Base-by-base conservation (phyloP, 129 eudicot species). In the Centaurea solstitialis region DNA sequence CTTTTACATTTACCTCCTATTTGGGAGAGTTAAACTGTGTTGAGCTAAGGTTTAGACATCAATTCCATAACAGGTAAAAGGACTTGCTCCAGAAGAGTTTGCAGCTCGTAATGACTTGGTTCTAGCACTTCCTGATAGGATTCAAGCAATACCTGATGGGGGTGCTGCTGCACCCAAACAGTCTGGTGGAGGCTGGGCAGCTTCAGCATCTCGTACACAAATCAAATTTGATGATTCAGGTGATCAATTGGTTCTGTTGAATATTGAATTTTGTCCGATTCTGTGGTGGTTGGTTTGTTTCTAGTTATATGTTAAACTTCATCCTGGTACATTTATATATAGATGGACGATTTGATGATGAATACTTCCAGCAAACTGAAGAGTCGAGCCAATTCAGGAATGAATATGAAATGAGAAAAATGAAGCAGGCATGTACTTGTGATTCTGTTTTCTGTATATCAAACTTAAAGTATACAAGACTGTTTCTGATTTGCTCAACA, bases 101-200 rank as follows among this genome's bases (percentile, higher is more conserved):
- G 88, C 91, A 73, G 93, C 94, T 72, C 95, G 98, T 43, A 92
- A 90, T 74, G 97, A 92, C 76, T 81, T 94, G 85, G 98, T 86
- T 38, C 98, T 87, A 62, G 96, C 97, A 23, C 90, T 94, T 69
- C 98, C 96, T 37, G 98, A 92, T 78, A 88, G 97, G 76, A 92
- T 94, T 80, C 90, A 94, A 70, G 90, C 96, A 78, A 94, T 94
- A 80, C 98, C 98, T 41, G 98, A 94, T 88, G 98, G 98, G 38
- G 85, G 96, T 82, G 88, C 97, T 74, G 86, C 97, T 80, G 84
- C 93, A 37, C 91, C 98, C 65, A 92, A 92, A 87, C 86, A 85
- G 78, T 82, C 92, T 76, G 93, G 92, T 76, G 93, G 92, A 59
- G 93, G 96, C 39, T 92, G 99, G 97, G 90, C 92, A 13, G 81